Evolutionary conservation across 495 filamentous ascomycete species (phyloP), one percentile per base, ranked within the genome.

Genomic region (Penicillium cinerascens): DNA sequence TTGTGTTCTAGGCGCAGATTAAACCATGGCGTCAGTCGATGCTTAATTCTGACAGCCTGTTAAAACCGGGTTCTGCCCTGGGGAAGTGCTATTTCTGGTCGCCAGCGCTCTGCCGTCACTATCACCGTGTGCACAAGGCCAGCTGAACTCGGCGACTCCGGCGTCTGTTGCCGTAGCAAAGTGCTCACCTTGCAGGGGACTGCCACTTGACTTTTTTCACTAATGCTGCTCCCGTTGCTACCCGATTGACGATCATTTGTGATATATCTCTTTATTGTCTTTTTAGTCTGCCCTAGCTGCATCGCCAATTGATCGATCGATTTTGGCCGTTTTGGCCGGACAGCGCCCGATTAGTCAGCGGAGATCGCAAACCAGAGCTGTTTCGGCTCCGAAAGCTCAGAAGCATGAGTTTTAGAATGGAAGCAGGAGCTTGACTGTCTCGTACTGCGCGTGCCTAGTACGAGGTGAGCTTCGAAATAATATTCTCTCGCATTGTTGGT

Each of bases 51-150:
- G 43, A 40, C 25, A 41, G 27, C 18, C 47, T 27, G 20, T 26
- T 27, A 52, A 51, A 57, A 52, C 54, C 48, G 54, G 54, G 52
- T 57, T 57, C 13, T 6, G 8, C 39, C 18, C 41, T 33, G 33
- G 54, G 54, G 48, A 44, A 17, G 44, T 42, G 11, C 47, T 8
- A 0, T 17, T 27, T 29, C 29, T 33, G 29, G 29, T 13, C 29
- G 29, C 29, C 13, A 33, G 29, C 11, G 9, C 29, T 13, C 29
- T 33, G 9, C 27, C 36, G 27, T 49, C 44, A 3, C 35, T n/a
- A 2, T 33, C 27, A 15, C 6, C 11, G 15, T 53, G 36, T 47
- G 38, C 27, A 42, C 17, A 25, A 15, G 27, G 37, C 21, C n/a
- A 42, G 5, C 25, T 45, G 25, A 22, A 18, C 6, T 17, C 45